Evolutionary conservation across 129 eudicot species (phyloP), one percentile per base, ranked within the genome.

Genomic region (Flaveria trinervia): DNA sequence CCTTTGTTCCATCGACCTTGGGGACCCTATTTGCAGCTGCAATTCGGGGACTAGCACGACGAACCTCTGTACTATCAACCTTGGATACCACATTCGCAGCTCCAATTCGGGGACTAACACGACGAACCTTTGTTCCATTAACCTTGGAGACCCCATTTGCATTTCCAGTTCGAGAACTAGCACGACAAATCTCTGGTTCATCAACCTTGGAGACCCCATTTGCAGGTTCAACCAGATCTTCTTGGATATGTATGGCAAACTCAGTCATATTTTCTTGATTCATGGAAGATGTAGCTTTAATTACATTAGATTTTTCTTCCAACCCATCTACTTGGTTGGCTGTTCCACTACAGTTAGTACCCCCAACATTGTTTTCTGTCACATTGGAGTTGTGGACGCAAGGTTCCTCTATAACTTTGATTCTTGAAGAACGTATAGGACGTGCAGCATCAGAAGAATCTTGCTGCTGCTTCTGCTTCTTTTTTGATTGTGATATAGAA

Each of bases 401-500:
- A 80, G 82, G 88, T 13, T 87, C 84, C 45, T 86, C 86, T 1
- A 30, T 68, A 17, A 79, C 74, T 78, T 77, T 81, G 18, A 85
- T 71, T 73, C 76, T 77, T 25, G 73, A 73, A 20, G 84, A 59
- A 15, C 83, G 94, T 41, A 77, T 74, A n/a, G 51, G 77, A 18
- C 83, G 81, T 5, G 82, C 71, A 56, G 88, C 84, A 18, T 86
- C 85, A 69, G 87, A 85, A 36, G 89, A 84, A 45, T 46, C 59
- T 36, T 83, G 73, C 65, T 66, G 79, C 23, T 60, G 55, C 51
- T 66, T 56, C 61, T 84, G 85, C 39, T 81, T 86, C 79, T 83
- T 93, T 85, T 89, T 93, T n/a, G 86, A 41, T 62, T 81, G 89
- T 57, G 86, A 46, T 9, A 67, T 67, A 17, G 84, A 51, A 17